These are phyloP conservation scores for Coemansia sp. DNA, from an alignment of 192 early-diverging fungal species.

Conservation along the genomic window DNA sequence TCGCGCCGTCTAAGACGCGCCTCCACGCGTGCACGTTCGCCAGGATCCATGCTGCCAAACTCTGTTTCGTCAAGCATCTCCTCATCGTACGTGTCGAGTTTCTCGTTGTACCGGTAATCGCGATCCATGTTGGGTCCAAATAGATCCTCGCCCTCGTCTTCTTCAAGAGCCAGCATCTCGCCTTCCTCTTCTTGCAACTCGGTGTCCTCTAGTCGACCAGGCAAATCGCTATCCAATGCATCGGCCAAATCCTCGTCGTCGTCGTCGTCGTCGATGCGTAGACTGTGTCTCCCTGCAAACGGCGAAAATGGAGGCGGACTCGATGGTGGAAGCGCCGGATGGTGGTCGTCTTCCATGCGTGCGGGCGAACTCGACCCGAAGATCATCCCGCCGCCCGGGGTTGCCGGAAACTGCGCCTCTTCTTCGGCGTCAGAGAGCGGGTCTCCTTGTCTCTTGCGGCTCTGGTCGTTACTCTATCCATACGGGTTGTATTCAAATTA, in stretches of 20 bases:
- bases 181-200: constrained; percentile 43
- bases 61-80: constrained; percentile 81
- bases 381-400: constrained; percentile 50
- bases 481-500: background rate
- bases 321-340: constrained; percentile 41
- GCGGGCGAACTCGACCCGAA: constrained; percentile 47
- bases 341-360: constrained; percentile 9
- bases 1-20: constrained; percentile 79
- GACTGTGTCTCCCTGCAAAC: constrained; percentile 17
- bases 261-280: constrained; percentile 13
- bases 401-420: constrained; percentile 28
- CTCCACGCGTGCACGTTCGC: constrained; percentile 72
- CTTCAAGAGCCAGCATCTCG: constrained; percentile 50
- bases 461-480: constrained; percentile 27
- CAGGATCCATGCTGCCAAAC: constrained; percentile 72
- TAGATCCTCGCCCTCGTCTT: constrained; percentile 88
- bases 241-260: constrained; percentile 13
- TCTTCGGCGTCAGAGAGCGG: constrained; percentile 30
- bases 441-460: constrained; percentile 47
- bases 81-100: constrained; percentile 78
- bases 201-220: constrained; percentile 30
- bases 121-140: constrained; percentile 82
- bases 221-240: constrained; percentile 17
- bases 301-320: constrained; percentile 48
- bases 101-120: constrained; percentile 77